Percentiles rank a stretch among this genome's conserved stretches.
Conservation (phyloP, 108 stramenopile species). For the Pinguiococcus pyrenoidosus region DNA sequence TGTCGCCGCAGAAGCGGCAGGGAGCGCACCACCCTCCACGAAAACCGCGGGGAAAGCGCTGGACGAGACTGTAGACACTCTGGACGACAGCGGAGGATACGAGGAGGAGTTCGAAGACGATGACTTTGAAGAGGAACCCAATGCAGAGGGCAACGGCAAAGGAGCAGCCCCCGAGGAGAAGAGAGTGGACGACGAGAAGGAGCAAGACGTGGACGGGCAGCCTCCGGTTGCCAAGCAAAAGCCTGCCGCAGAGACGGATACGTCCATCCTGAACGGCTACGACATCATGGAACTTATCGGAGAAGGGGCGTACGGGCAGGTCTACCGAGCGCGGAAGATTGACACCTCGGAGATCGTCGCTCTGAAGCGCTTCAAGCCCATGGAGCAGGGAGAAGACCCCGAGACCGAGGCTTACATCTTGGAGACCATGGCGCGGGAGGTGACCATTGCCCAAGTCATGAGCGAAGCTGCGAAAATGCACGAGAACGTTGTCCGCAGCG, state of each 20-base stretch:
- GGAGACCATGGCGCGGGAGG: constrained; percentile 3
- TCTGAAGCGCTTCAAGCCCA: constrained; percentile 28
- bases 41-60: too few relatives aligned
- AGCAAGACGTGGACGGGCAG: background rate
- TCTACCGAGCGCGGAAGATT: constrained; percentile 3
- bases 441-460: background rate
- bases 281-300: constrained; percentile 14
- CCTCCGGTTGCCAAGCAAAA: too few relatives aligned
- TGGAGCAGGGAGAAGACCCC: constrained; percentile 27
- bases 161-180: too few relatives aligned
- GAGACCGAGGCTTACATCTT: constrained; percentile 14
- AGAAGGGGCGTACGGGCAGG: constrained; percentile 34
- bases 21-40: too few relatives aligned
- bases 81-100: too few relatives aligned
- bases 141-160: too few relatives aligned
- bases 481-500: constrained; percentile 6
- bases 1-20: too few relatives aligned
- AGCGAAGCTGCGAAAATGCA: constrained; percentile 5
- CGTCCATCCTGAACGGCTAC: constrained; percentile 9
- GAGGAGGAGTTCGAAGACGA: too few relatives aligned
- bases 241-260: too few relatives aligned
- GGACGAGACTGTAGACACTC: too few relatives aligned
- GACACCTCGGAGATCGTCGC: constrained; percentile 13
- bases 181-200: background rate
- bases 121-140: too few relatives aligned